Conservation (phyloP, 352 stramenopile species). For the Phytophthora foliorum region DNA sequence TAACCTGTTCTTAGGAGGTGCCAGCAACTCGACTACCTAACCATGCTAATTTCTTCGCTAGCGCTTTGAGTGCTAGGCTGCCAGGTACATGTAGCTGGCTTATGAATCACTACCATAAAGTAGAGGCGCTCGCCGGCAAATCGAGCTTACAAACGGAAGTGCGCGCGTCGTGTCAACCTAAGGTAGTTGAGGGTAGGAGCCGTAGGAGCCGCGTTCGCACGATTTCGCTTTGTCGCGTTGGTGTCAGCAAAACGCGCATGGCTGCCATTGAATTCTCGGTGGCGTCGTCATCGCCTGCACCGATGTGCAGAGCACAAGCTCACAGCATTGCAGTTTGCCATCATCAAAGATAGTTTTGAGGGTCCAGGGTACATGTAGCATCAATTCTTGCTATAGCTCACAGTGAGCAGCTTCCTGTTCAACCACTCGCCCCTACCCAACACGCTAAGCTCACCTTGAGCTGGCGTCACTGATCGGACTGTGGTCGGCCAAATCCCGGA, state of each 20-base stretch:
- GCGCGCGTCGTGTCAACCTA: too few species aligned
- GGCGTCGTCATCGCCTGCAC: too few species aligned
- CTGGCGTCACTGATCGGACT: slow-evolving; percentile 29
- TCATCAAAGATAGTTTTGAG: neutral
- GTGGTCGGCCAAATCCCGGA: slow-evolving; percentile 12
- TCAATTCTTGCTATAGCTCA: neutral
- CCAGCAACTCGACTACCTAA: neutral
- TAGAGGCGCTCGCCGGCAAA: neutral
- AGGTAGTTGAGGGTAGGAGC: too few species aligned
- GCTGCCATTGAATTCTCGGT: neutral
- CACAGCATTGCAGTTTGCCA: too few species aligned
- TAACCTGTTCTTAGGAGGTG: too few species aligned
- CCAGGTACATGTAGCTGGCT: neutral
- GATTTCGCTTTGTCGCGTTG: neutral
- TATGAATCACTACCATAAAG: neutral
- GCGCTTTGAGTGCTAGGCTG: neutral
- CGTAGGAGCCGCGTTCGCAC: neutral
- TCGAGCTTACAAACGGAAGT: neutral
- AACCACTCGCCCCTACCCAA: neutral
- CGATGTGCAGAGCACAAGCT: too few species aligned
- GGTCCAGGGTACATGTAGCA: neutral
- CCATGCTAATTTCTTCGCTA: neutral
- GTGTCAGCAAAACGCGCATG: slow-evolving; percentile 1
- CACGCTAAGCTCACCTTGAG: slow-evolving; percentile 2
- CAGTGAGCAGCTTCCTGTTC: neutral